These are phyloP conservation scores for Gypsophila paniculata DNA, from an alignment of 179 eudicot species.

Conservation along the genomic window DNA sequence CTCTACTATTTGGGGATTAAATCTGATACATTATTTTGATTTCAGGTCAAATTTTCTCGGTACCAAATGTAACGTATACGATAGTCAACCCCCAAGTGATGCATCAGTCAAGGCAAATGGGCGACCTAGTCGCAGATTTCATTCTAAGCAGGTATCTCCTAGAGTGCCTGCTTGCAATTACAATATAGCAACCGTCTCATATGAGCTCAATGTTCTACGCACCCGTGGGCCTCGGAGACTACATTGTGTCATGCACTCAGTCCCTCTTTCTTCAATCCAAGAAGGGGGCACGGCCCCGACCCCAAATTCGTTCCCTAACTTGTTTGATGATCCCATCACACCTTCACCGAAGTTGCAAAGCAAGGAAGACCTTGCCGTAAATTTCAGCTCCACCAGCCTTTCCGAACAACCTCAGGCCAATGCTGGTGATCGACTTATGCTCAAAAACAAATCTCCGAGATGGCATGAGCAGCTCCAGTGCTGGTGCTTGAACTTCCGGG, in stretches of 20 bases:
- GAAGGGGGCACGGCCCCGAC: conserved; percentile 90
- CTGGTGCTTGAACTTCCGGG: conserved; percentile 89
- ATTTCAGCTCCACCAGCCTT: conserved; percentile 36
- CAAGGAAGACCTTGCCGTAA: conserved; percentile 38
- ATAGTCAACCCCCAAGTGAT: conserved; percentile 58
- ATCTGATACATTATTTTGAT: conserved; percentile 9
- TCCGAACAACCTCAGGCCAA: conserved; percentile 19
- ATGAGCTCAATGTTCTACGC: conserved; percentile 81
- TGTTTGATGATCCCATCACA: conserved; percentile 32
- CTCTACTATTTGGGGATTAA: neutral
- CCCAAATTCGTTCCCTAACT: conserved; percentile 52
- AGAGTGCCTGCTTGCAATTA: conserved; percentile 63
- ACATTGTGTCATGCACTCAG: conserved; percentile 56
- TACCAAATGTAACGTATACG: conserved; percentile 73
- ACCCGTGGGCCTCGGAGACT: conserved; percentile 83
- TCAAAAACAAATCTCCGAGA: conserved; percentile 81
- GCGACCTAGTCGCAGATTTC: conserved; percentile 54
- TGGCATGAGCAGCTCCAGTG: conserved; percentile 96
- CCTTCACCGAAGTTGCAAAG: conserved; percentile 29
- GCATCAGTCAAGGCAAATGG: conserved; percentile 34
- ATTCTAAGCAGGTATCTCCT: conserved; percentile 67
- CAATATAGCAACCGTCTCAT: conserved; percentile 55
- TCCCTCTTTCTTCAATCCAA: conserved; percentile 72
- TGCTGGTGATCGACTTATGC: conserved; percentile 44
- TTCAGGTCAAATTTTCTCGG: conserved; percentile 86